A percentile compares a stretch with the other conserved stretches of the same genome.
Evolutionary conservation across 176 grass and related monocot genomes (phyloP).

Genomic region (Metroxylon sagu): DNA sequence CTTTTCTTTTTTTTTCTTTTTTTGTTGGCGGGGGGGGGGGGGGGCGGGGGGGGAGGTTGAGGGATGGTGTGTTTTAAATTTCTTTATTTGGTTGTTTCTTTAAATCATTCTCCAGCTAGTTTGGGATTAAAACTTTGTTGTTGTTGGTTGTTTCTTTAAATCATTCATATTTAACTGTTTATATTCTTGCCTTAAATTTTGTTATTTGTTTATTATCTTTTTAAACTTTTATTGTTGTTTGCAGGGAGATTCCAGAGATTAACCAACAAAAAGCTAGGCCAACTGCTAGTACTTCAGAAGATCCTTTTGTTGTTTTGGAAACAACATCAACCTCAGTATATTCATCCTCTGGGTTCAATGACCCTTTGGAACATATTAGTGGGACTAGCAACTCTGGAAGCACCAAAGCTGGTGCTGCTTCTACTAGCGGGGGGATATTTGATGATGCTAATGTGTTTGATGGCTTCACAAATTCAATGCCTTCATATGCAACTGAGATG

Average conservation of each 20-base stretch:
- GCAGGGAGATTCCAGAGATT: slow-evolving; percentile 44
- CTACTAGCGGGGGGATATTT: slow-evolving; percentile 34
- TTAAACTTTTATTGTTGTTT: slow-evolving; percentile 23
- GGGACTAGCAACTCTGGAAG: slow-evolving; percentile 23
- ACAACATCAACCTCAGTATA: slow-evolving; percentile 38
- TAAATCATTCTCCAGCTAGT: no score
- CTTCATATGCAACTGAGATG: slow-evolving; percentile 38
- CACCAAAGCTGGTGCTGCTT: slow-evolving; percentile 24
- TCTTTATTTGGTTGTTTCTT: no score
- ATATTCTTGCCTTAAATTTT: no score
- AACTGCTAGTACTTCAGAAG: slow-evolving; percentile 32
- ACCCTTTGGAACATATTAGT: slow-evolving; percentile 52
- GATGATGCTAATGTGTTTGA: slow-evolving; percentile 44
- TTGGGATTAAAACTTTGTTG: no score
- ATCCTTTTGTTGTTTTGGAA: slow-evolving; percentile 69
- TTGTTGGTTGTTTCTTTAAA: no score
- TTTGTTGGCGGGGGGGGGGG: no score
- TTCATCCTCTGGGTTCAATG: slow-evolving; percentile 32
- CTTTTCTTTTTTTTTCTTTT: no score
- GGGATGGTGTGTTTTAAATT: no score
- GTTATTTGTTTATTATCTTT: neutral
- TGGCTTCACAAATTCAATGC: slow-evolving; percentile 35
- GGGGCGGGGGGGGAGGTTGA: no score
- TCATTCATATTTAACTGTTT: no score
- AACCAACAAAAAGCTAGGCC: slow-evolving; percentile 37